Evolutionary conservation across 2,329 filamentous ascomycete species (phyloP).

Genomic region (Apiospora rasikravindrae): DNA sequence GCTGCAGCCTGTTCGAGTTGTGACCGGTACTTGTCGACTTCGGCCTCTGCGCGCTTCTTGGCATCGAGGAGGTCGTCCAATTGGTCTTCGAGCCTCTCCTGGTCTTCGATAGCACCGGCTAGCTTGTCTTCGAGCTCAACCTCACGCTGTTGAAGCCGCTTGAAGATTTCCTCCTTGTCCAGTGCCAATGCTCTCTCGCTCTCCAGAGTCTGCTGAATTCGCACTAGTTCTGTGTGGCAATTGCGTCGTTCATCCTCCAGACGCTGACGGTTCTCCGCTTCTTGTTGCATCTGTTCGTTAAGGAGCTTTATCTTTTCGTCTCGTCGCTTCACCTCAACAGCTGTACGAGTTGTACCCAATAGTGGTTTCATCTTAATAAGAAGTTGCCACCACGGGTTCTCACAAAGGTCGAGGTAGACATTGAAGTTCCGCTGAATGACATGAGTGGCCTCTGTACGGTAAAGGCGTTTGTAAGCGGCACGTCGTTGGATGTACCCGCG

Average conservation of each 20-base stretch:
- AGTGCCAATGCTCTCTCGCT: conserved; percentile 94
- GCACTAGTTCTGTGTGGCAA: conserved; percentile 83
- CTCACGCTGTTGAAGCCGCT: conserved; percentile 90
- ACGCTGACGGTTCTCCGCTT: conserved; percentile 74
- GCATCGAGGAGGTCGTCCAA: conserved; percentile 86
- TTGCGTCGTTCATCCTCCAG: conserved; percentile 91
- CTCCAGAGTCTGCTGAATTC: conserved; percentile 92
- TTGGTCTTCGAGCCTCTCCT: conserved; percentile 92
- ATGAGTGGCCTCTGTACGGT: conserved; percentile 89
- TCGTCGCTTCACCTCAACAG: conserved; percentile 90
- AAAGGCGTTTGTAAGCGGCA: conserved; percentile 89
- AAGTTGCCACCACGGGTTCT: conserved; percentile 97
- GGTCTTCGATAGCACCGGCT: conserved; percentile 88
- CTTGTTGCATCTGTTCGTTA: conserved; percentile 80
- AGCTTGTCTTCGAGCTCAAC: conserved; percentile 92
- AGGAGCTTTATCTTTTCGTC: conserved; percentile 92
- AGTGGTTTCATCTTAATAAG: conserved; percentile 95
- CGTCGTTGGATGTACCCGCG: conserved; percentile 88
- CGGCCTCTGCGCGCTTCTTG: conserved; percentile 86
- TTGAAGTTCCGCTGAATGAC: conserved; percentile 96
- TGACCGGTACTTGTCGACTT: conserved; percentile 76
- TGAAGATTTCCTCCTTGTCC: conserved; percentile 99
- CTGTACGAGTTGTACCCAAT: conserved; percentile 87
- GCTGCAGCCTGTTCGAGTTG: conserved; percentile 91
- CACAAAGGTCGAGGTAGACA: conserved; percentile 85